Percentiles rank a stretch among this genome's conserved stretches.
phyloP scores from a whole-genome alignment of 495 filamentous ascomycete species.

The Penicillium robsamsonii region DNA sequence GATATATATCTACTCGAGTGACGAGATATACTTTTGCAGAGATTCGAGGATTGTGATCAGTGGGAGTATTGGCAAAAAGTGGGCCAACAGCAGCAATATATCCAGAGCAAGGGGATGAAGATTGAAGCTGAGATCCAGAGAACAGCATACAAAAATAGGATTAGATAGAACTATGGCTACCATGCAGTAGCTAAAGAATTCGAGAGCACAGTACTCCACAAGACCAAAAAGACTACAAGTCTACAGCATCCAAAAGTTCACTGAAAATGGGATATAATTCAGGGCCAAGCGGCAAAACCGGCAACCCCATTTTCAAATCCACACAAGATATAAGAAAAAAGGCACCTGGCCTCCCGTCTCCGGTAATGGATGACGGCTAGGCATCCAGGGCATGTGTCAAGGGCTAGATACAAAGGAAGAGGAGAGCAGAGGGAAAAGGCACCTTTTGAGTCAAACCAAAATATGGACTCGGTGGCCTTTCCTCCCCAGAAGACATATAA shows the following conservation, averaged over 20 bases:
- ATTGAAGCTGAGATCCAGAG: not conserved
- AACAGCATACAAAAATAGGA: not conserved
- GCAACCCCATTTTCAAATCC: constrained; percentile 18
- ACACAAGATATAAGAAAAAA: constrained; percentile 23
- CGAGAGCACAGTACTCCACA: not conserved
- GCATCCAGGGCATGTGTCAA: constrained; percentile 13
- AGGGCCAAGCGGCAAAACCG: constrained; percentile 17
- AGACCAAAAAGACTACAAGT: not conserved
- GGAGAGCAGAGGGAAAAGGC: constrained; percentile 12
- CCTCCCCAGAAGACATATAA: constrained; percentile 24
- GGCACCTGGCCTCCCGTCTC: constrained; percentile 7
- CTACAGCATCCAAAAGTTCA: constrained; percentile 7
- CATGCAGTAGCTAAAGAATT: not conserved
- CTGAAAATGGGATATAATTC: constrained; percentile 26
- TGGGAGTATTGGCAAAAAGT: too few species aligned
- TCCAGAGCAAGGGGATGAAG: not conserved
- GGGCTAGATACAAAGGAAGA: constrained; percentile 30
- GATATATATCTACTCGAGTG: too few species aligned
- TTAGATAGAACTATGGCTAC: not conserved
- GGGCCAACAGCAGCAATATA: not conserved
- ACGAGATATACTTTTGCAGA: too few species aligned
- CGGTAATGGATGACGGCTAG: constrained; percentile 3
- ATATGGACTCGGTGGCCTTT: constrained; percentile 8
- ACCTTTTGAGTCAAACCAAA: constrained; percentile 4
- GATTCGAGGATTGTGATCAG: too few species aligned